phyloP scores from a whole-genome alignment of 805 yeast species.

The Jamesozyma hellenica region DNA sequence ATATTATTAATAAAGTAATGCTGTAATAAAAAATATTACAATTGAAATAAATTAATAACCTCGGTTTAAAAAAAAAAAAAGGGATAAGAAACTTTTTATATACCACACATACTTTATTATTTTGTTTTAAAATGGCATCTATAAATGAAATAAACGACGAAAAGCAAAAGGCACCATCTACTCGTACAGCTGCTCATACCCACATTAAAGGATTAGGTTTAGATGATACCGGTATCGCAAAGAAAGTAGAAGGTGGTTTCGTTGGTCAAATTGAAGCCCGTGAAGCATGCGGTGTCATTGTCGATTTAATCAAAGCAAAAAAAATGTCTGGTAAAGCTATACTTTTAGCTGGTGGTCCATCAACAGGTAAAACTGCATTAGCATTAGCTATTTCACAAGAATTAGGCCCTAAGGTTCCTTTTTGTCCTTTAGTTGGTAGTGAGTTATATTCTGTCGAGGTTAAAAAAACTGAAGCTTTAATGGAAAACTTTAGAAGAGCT shows the following conservation, averaged over 20 bases:
- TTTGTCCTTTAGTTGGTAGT: conserved; percentile 92
- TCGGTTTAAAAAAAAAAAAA: too few relatives aligned
- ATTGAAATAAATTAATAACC: too few relatives aligned
- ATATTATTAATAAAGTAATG: too few relatives aligned
- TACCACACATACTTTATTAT: too few relatives aligned
- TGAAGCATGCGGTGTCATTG: conserved; percentile 91
- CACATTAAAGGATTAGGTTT: conserved; percentile 92
- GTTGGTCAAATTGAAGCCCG: conserved; percentile 64
- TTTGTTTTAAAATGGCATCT: conserved; percentile 46
- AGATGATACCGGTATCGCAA: conserved; percentile 82
- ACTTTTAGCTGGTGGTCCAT: conserved; percentile 93
- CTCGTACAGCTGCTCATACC: conserved; percentile 88
- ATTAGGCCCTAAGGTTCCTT: conserved; percentile 93
- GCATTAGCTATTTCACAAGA: conserved; percentile 95
- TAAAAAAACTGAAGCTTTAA: conserved; percentile 88
- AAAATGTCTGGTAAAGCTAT: conserved; percentile 95
- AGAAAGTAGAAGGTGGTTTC: conserved; percentile 76
- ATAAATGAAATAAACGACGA: conserved; percentile 63
- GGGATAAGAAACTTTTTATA: too few relatives aligned
- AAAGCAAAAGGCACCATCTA: conserved; percentile 5
- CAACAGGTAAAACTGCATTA: conserved; percentile 95
- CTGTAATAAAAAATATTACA: too few relatives aligned
- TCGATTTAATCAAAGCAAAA: conserved; percentile 83
- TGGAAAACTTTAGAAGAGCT: conserved; percentile 94
- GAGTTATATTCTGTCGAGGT: conserved; percentile 94